Evolutionary conservation across 495 filamentous ascomycete genomes (phyloP), one percentile per base, ranked within the genome.

Genomic region (Glonium stellatum): DNA sequence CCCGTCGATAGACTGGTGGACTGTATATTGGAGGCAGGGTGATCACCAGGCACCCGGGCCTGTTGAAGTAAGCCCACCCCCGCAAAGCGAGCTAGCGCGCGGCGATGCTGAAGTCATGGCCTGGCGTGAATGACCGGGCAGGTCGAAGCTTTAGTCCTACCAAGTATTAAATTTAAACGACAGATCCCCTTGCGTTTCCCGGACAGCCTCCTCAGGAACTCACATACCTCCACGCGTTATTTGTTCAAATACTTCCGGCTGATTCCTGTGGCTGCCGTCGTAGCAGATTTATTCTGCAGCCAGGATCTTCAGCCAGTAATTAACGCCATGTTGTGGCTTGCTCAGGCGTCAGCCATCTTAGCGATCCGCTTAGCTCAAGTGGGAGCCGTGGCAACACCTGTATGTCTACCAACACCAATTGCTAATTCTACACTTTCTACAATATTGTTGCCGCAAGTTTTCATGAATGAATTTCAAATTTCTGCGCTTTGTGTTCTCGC

Each of bases 321-420:
- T 36, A 35, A 59, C 59, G 54, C 52, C 22, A 66, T 66, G 59
- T 51, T 55, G 63, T 61, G 63, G 63, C 59, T 59, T 58, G 56
- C 55, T 42, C 59, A 39, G 53, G 25, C 52, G 31, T 15, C 52
- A 9, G 59, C 64, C 59, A 55, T 61, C 47, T 60, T 67, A 56
- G 60, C 60, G 59, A 49, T 60, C 37, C 41, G 37, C 59, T 55
- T 49, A 10, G 22, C 56, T 22, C 23, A 58, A 55, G 63, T 39
- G 1, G 36, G 23, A 31, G 63, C 55, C 35, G 47, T 55, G 51
- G 19, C 37, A 18, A 42, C 42, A 50, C 11, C 37, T 47, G 51
- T 58, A 56, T 34, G 51, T 58, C 5, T 18, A 19, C 19, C 35
- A 25, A 15, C 53, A n/a, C 31, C 25, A 34, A 36, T 27, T 46